Base-by-base conservation (phyloP, 768 basidiomycete species). In the Leucosporidium creatinivorum region DNA sequence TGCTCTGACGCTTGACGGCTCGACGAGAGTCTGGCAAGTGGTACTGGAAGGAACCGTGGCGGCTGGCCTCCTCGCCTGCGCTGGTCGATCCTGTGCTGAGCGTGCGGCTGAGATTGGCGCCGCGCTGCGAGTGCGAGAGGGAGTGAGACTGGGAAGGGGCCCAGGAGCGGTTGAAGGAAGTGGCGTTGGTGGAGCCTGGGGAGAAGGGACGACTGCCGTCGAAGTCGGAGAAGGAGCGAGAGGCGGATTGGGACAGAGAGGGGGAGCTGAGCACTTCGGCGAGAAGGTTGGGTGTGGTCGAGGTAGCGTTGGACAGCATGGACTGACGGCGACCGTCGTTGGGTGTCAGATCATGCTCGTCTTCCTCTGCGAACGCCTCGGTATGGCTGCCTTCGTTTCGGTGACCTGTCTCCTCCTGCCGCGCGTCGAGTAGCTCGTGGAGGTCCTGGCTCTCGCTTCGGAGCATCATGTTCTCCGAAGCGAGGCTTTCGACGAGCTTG, bases 401-500 rank as follows among this genome's bases (percentile, higher is more conserved):
- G 69, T 31, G n/a, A 52, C 63, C n/a, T 47, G 28, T 17, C 30
- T 71, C 52, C 52, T 73, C 67, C 17, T 75, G 73, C 56, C 70
- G 54, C 30, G 69, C 36, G 44, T 73, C 71, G 33, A 75, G 72
- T 28, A 74, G 36, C 6, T 62, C 65, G 21, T 67, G 70, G 9
- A 75, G 59, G 51, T 75, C 70, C 63, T 64, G 62, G 47, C 70
- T 70, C 61, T 73, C 71, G 9, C 54, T 62, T 33, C 68, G 50
- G 7, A 74, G 52, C 21, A 60, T 28, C 30, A 61, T 58, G 60
- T 75, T 75, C 63, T 75, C 71, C 21, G 39, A 31, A 1, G 65
- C 68, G 19, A 75, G 66, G 25, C 49, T 61, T 58, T 74, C 75
- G 48, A 75, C 69, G 15, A 74, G 55, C 47, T 68, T 61, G 48